phyloP scores from a whole-genome alignment of 2,329 filamentous ascomycete genomes.

The Botrytis paeoniae region DNA sequence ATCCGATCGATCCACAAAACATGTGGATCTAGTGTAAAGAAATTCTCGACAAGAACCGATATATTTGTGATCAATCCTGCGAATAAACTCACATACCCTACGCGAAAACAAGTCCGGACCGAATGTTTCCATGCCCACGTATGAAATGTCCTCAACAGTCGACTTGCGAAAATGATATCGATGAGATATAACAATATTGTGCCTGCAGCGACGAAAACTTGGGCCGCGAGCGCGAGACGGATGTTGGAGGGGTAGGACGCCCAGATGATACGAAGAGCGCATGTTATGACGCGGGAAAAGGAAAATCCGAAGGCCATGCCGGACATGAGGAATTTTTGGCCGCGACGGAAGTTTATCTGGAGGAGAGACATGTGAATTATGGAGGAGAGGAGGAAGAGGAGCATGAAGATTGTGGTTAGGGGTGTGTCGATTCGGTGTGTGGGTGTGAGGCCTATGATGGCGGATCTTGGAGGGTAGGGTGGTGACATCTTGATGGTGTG shows the following conservation, averaged over 20 bases:
- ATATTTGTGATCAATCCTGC: conserved; percentile 64
- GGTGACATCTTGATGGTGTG: conserved; percentile 4
- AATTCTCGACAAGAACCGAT: conserved; percentile 27
- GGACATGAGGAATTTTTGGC: conserved; percentile 59
- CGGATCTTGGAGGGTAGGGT: conserved; percentile 40
- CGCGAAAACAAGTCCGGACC: conserved; percentile 39
- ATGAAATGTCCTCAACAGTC: conserved; percentile 69
- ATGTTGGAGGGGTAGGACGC: neutral
- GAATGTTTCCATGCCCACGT: conserved; percentile 61
- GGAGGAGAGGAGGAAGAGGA: conserved; percentile 54
- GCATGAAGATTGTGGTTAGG: conserved; percentile 60
- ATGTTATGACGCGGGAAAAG: conserved; percentile 50
- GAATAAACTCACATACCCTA: conserved; percentile 58
- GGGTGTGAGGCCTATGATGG: conserved; percentile 58
- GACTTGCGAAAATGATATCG: conserved; percentile 73
- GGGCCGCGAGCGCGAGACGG: conserved; percentile 1
- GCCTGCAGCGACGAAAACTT: conserved; percentile 23
- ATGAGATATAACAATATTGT: conserved; percentile 72
- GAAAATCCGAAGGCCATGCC: conserved; percentile 56
- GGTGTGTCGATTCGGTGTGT: conserved; percentile 59
- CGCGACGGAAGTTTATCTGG: conserved; percentile 25
- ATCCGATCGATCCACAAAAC: conserved; percentile 57
- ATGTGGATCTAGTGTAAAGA: conserved; percentile 45
- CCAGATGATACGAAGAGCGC: conserved; percentile 49
- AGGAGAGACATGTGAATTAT: conserved; percentile 57